Percentiles rank a stretch among this genome's conserved stretches.
These are phyloP conservation scores for Colletotrichum musae DNA, from an alignment of 2,329 filamentous ascomycete genomes.

Conservation along the genomic window DNA sequence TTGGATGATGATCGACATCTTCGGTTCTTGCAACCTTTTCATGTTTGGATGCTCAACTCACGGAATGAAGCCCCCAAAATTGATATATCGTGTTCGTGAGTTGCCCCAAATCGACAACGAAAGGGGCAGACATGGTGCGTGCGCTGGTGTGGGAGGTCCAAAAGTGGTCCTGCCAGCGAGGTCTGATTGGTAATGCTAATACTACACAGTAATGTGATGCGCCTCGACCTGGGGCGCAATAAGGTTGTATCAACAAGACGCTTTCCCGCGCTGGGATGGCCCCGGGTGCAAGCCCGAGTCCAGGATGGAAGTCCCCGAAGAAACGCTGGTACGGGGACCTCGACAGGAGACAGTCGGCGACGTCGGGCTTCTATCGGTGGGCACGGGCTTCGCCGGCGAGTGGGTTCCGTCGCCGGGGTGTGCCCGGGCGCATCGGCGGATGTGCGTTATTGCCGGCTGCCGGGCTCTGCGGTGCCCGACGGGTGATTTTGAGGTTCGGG, in stretches of 20 bases:
- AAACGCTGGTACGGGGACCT: conserved; percentile 17
- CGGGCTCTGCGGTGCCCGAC: background rate
- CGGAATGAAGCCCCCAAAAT: no score
- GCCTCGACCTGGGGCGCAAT: conserved; percentile 6
- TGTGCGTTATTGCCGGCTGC: background rate
- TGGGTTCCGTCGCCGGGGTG: conserved; percentile 23
- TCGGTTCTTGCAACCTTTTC: background rate
- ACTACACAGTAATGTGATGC: no score
- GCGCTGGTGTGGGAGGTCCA: background rate
- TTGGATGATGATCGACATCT: background rate
- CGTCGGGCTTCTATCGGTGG: conserved; percentile 23
- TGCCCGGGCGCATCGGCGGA: background rate
- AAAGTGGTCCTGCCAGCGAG: background rate
- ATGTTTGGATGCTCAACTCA: no score
- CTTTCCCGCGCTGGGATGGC: conserved; percentile 8
- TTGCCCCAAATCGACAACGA: background rate
- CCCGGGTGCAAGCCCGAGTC: background rate
- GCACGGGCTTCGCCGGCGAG: conserved; percentile 35
- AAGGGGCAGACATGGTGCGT: background rate
- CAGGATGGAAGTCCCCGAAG: conserved; percentile 4
- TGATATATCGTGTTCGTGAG: no score
- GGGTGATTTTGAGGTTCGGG: background rate
- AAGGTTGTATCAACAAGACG: conserved; percentile 23
- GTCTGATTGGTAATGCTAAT: background rate
- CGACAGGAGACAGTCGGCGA: conserved; percentile 28